These are phyloP conservation scores for Prunus campanulata DNA, from an alignment of 306 rosid species.

Conservation along the genomic window DNA sequence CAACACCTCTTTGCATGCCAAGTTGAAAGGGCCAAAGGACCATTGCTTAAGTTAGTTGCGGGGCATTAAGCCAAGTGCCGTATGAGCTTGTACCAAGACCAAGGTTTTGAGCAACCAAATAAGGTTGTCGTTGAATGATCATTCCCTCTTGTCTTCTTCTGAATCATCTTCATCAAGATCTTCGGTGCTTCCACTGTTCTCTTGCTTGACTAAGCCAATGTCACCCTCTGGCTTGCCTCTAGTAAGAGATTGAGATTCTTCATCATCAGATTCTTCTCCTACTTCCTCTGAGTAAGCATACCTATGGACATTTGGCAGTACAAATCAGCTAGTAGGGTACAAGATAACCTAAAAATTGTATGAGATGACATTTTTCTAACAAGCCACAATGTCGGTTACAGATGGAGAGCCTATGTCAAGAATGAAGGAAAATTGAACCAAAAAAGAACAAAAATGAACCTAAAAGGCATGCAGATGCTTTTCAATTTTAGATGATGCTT, in stretches of 20 bases:
- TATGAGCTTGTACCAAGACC: background rate
- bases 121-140: slow-evolving; percentile 3
- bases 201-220: slow-evolving; percentile 60
- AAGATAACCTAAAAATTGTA: background rate
- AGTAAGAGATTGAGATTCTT: slow-evolving; percentile 70
- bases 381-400: background rate
- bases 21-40: slow-evolving; percentile 24
- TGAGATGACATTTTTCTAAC: background rate
- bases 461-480: background rate
- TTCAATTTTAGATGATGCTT: background rate
- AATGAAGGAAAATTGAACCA: background rate
- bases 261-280: slow-evolving; percentile 81
- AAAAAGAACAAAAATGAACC: background rate
- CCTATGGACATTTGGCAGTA: slow-evolving; percentile 36
- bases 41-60: slow-evolving; percentile 13
- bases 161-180: slow-evolving; percentile 43
- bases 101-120: background rate
- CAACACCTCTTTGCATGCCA: slow-evolving; percentile 34
- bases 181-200: slow-evolving; percentile 32
- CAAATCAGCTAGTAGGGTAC: slow-evolving; percentile 13
- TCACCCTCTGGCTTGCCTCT: slow-evolving; percentile 66
- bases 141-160: slow-evolving; percentile 89
- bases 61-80: background rate
- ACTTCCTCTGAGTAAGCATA: slow-evolving; percentile 90
- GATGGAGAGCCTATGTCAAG: background rate